Evolutionary conservation across 2,329 filamentous ascomycete genomes (phyloP), one percentile per base, ranked within the genome.

Genomic region (Helicocarpus griseus): DNA sequence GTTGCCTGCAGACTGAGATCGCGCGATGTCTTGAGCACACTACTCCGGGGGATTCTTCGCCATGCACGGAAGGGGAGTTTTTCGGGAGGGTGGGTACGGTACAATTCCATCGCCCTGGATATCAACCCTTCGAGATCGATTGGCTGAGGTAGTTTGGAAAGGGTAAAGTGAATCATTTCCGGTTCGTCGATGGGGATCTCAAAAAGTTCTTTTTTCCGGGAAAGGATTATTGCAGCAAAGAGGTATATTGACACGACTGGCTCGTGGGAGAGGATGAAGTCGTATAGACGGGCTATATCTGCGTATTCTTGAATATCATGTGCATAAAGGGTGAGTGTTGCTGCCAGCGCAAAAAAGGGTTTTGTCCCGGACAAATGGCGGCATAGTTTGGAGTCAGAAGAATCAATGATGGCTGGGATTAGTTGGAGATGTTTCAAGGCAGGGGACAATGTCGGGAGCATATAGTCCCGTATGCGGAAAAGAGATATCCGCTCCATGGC

Each of bases 381-480:
- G 65, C 81, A 85, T 22, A 98, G 76, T 40, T 76, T 73, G 4
- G 83, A 79, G 66, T 96, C 89, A 22, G 83, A 85, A 33, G 76
- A 77, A 56, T 79, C 73, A 24, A 98, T 74, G 51, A 98, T 86
- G 51, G 87, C 82, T 5, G 89, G 90, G 51, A 98, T 83, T 11
- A 98, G 79, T 36, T 82, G 80, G n/a, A 98, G 81, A 68, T 98
- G 93, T 50, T 83, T 78, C 46, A 94, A 75, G 21, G 90, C 88
- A 2, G 89, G 88, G 13, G 81, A 76, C 41, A 98, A 80, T 38
- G 82, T 88, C 7, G 91, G 90, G 9, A 98, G 81, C 93, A 98
- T 96, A 68, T 96, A 98, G 71, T 98, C 93, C 56, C 93, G 83
- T 65, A 98, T 96, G 49, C 89, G 86, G 41, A 97, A 79, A 29